A percentile compares a stretch with the other conserved stretches of the same genome.
Conservation (phyloP, 352 stramenopile genomes). For the Pythium insidiosum region DNA sequence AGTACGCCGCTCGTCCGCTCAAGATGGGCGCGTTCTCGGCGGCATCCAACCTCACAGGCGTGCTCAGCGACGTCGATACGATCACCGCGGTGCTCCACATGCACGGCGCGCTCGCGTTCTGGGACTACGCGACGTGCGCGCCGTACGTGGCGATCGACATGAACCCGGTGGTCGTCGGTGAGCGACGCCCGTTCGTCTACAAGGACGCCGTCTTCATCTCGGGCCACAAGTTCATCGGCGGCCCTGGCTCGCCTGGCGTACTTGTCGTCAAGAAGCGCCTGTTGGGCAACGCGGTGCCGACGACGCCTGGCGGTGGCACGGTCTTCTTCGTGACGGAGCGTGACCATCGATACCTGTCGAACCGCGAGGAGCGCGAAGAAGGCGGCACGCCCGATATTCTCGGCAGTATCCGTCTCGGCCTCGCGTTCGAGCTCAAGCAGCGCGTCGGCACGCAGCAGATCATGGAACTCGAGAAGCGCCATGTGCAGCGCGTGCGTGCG, state of each 20-base stretch:
- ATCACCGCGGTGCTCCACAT: constrained; percentile 82
- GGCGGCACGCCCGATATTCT: constrained; percentile 93
- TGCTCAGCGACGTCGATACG: constrained; percentile 75
- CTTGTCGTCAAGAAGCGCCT: constrained; percentile 91
- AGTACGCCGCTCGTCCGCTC: constrained; percentile 27
- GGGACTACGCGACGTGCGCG: constrained; percentile 91
- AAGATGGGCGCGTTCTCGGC: constrained; percentile 84
- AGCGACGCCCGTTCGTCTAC: constrained; percentile 23
- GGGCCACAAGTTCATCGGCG: constrained; percentile 94
- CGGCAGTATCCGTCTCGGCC: constrained; percentile 82
- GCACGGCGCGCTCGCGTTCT: constrained; percentile 86
- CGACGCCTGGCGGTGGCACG: constrained; percentile 26
- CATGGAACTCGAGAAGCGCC: constrained; percentile 20
- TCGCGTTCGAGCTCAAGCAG: constrained; percentile 86
- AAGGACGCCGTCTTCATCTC: constrained; percentile 94
- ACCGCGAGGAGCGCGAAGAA: constrained; percentile 91
- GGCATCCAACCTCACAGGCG: constrained; percentile 90
- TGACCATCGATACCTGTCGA: constrained; percentile 53
- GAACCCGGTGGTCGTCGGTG: constrained; percentile 67
- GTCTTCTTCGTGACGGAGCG: constrained; percentile 37
- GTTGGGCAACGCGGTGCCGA: constrained; percentile 34
- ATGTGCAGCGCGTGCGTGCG: constrained; percentile 16
- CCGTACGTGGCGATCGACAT: constrained; percentile 90
- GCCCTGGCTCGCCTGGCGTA: constrained; percentile 81
- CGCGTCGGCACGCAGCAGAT: constrained; percentile 27